Conservation (phyloP, 192 early-diverging fungal species). For the Funneliformis geosporum region DNA sequence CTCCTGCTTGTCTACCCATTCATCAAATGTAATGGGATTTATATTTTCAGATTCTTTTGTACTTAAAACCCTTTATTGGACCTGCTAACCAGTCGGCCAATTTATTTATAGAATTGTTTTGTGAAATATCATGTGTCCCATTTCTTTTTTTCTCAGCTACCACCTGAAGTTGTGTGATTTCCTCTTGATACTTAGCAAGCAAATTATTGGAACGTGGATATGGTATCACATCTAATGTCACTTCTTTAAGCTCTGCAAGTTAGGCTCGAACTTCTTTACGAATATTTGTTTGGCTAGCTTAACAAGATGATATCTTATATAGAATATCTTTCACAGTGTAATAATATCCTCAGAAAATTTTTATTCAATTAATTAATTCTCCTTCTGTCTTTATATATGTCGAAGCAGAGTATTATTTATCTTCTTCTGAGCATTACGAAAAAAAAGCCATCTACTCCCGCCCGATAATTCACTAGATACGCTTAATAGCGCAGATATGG, state of each 20-base stretch:
- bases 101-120: background rate
- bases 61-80: background rate
- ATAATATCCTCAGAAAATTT: no score
- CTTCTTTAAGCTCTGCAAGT: conserved; percentile 20
- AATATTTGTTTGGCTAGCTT: no score
- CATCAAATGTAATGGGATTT: background rate
- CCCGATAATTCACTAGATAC: no score
- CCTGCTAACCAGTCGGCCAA: background rate
- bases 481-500: no score
- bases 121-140: background rate
- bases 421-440: no score
- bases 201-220: background rate
- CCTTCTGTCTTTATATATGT: no score
- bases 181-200: background rate
- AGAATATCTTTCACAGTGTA: no score
- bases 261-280: background rate
- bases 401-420: no score
- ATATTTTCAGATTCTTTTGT: background rate
- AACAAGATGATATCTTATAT: no score
- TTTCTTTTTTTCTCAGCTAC: background rate
- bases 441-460: no score
- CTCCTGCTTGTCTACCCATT: background rate
- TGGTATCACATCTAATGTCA: background rate
- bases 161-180: background rate
- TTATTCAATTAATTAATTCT: no score